Evolutionary conservation across 2,329 filamentous ascomycete species (phyloP).

Genomic region (Xylariomycetidae sp.): DNA sequence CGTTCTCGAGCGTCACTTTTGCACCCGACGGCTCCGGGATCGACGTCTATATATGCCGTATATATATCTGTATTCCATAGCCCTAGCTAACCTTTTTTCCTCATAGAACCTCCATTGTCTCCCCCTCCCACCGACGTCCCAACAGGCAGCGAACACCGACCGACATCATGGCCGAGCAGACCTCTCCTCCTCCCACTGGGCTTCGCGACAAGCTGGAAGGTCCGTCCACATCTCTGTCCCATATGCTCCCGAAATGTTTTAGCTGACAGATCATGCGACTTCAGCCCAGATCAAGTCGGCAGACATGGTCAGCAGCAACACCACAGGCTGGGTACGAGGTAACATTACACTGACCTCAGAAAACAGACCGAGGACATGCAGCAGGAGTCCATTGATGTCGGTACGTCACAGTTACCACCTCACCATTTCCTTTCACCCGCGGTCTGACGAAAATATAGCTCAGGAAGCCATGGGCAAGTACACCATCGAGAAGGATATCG

Average conservation of each 20-base stretch:
- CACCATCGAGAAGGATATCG: slow-evolving; percentile 53
- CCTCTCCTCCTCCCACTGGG: slow-evolving; percentile 20
- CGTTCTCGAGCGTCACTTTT: too few species aligned
- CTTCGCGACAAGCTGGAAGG: slow-evolving; percentile 28
- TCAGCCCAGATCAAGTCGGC: slow-evolving; percentile 95
- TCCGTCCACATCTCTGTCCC: slow-evolving; percentile 17
- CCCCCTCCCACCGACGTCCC: background rate
- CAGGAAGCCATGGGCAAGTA: slow-evolving; percentile 59
- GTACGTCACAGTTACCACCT: slow-evolving; percentile 48
- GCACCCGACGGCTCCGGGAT: too few species aligned
- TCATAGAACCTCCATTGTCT: too few species aligned
- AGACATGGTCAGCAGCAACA: slow-evolving; percentile 85
- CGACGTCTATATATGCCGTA: too few species aligned
- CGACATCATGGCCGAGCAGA: slow-evolving; percentile 22
- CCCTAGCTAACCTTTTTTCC: too few species aligned
- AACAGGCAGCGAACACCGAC: too few species aligned
- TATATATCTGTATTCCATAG: too few species aligned
- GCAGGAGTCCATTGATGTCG: slow-evolving; percentile 88
- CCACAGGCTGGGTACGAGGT: too few species aligned
- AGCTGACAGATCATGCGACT: slow-evolving; percentile 12
- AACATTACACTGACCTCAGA: too few species aligned
- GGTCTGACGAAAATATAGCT: slow-evolving; percentile 33
- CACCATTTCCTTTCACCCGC: slow-evolving; percentile 1
- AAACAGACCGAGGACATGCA: slow-evolving; percentile 97
- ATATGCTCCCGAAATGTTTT: too few species aligned